Base-by-base conservation (phyloP, 495 filamentous ascomycete genomes). In the Geopyxis carbonaria region DNA sequence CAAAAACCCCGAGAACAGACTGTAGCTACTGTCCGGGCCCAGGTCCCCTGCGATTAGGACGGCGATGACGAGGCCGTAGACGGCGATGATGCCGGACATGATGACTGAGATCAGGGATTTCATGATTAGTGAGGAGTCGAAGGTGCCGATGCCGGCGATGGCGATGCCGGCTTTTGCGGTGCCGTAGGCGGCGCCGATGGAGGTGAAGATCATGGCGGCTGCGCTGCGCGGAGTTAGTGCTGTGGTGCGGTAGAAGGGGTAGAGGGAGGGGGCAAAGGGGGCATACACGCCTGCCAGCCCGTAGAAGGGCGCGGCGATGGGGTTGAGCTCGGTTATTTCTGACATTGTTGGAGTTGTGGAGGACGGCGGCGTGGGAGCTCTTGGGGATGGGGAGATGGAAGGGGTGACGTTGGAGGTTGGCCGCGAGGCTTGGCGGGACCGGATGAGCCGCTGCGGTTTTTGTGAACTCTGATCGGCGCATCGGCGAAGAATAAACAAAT, bases 51-150 rank as follows among this genome's bases (percentile, higher is more conserved):
- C 79, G 56, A 95, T 95, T 22, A 99, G 69, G 51, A 99, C 89
- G 13, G 87, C 75, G 46, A 99, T 81, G 46, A 99, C 89, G 31
- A 99, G 80, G 24, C 85, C 75, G 63, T 99, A 99, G 47, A 99
- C 91, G 24, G 89, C 89, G 49, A 99, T 84, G 56, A 99, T 99
- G 69, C 89, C 89, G 56, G 89, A 91, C 89, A 99, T 99, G 65
- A 99, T 82, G 46, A 95, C 86, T 39, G 87, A 48, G 38, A 56
- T 56, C 20, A 56, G 47, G 10, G 53, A 56, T 34, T 94, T 99
- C 89, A 99, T 99, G 59, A 95, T 95, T 49, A 99, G 66, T 50
- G 94, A 84, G 42, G 89, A 74, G 48, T 91, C 67, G 56, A 87
- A 95, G 9, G 78, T 87, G 34, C 85, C 89, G 22, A 94, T 79